Evolutionary conservation across 495 filamentous ascomycete genomes (phyloP), one percentile per base, ranked within the genome.

Genomic region (Aspergillus conjunctus): DNA sequence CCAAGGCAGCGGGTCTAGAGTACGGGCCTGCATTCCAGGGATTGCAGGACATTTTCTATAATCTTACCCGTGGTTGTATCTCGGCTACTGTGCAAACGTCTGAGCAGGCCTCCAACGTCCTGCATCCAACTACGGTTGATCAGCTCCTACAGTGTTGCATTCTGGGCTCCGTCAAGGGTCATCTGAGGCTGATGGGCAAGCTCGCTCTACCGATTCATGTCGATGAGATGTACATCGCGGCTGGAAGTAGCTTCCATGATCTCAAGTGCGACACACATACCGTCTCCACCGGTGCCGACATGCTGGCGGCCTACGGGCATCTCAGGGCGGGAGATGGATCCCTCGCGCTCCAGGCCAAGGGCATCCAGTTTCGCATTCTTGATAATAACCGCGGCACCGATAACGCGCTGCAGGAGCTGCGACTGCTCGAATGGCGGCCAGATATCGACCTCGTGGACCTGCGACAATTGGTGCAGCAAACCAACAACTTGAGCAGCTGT

Each of bases 361-460:
- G 8, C 9, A 41, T 41, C 37, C 37, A 41, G 12, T 41, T 41
- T n/a, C 37, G 37, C 37, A 41, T 41, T n/a, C 37, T 41, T n/a
- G 37, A 41, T n/a, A 9, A 57, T 32, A 12, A 5, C 15, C 22
- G 41, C 33, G 41, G 31, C 14, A 4, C 15, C 1, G 39, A 55
- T 45, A 11, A 11, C 37, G 37, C 37, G 3, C 54, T 44, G 6
- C 41, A 48, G n/a, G 54, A 43, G n/a, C 41, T 43, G 0, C 22
- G 41, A 10, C 54, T 31, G 22, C 54, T 57, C 4, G n/a, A 34
- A 20, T 57, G 54, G 54, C 22, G 31, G 21, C 54, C 54, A 4
- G 54, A 57, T n/a, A 57, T 57, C 14, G 54, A 57, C 7, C 26
- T 33, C 26, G 26, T 21, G 3, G 9, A 32, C 31, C 17, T 48